Conservation (phyloP, 1,139 yeast species). For the Keqinozyma sinolaborantium region DNA sequence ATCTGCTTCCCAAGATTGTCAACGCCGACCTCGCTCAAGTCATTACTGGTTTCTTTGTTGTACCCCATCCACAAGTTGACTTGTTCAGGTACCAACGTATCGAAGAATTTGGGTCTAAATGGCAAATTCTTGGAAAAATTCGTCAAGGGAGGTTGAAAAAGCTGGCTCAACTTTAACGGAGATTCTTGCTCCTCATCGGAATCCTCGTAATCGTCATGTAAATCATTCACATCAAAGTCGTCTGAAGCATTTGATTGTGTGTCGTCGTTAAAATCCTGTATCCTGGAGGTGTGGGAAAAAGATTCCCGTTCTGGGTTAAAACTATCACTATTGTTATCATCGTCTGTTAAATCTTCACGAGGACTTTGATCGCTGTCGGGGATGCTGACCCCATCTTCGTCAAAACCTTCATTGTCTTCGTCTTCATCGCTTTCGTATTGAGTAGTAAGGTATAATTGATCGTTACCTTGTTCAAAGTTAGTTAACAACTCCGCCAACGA, state of each 20-base stretch:
- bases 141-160: slow-evolving; percentile 63
- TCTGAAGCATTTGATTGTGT: no score
- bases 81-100: slow-evolving; percentile 57
- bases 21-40: slow-evolving; percentile 3
- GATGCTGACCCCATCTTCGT: no score
- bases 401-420: slow-evolving; percentile 16
- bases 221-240: slow-evolving; percentile 35
- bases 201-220: slow-evolving; percentile 53
- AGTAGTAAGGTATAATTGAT: slow-evolving; percentile 56
- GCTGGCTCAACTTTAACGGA: slow-evolving; percentile 28
- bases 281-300: no score
- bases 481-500: slow-evolving; percentile 43
- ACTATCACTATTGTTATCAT: slow-evolving; percentile 3
- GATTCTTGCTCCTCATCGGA: slow-evolving; percentile 16
- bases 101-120: slow-evolving; percentile 36
- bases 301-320: no score
- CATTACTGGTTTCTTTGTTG: slow-evolving; percentile 11
- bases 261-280: no score
- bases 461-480: slow-evolving; percentile 33
- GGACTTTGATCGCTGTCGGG: no score
- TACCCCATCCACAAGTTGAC: slow-evolving; percentile 71
- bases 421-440: slow-evolving; percentile 47
- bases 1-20: slow-evolving; percentile 44
- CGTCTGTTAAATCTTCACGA: no score
- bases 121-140: slow-evolving; percentile 38